Conservation (phyloP, 768 basidiomycete genomes). For the Mycena latifolia region DNA sequence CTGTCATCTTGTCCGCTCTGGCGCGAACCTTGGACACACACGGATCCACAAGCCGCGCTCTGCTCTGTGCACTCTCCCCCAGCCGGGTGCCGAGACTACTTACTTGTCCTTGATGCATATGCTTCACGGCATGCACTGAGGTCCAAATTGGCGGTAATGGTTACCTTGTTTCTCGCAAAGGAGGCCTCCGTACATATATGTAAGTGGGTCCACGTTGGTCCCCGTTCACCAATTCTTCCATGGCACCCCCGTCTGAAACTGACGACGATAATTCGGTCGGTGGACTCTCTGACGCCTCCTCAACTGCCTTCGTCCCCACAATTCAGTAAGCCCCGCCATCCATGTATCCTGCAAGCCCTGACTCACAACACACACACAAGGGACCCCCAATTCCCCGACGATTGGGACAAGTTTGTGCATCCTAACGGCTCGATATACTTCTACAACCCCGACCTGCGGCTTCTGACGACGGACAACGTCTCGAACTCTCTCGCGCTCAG, state of each 20-base stretch:
- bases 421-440: background rate
- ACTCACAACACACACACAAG: background rate
- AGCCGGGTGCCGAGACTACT: no score
- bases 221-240: background rate
- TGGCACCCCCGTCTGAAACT: background rate
- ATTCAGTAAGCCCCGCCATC: background rate
- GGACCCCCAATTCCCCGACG: background rate
- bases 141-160: no score
- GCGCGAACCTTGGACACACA: no score
- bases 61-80: no score
- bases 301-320: background rate
- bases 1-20: no score
- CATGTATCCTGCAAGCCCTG: background rate
- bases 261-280: background rate
- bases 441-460: background rate
- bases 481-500: background rate
- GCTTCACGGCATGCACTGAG: background rate
- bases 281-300: background rate
- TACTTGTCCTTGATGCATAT: no score
- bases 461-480: background rate
- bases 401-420: background rate
- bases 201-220: background rate
- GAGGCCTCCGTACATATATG: no score
- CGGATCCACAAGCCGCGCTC: no score
- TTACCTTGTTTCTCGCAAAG: no score